Percentiles rank a stretch among this genome's conserved stretches.
Conservation (phyloP, 2,329 filamentous ascomycete species). For the Hypoxylon sp. region DNA sequence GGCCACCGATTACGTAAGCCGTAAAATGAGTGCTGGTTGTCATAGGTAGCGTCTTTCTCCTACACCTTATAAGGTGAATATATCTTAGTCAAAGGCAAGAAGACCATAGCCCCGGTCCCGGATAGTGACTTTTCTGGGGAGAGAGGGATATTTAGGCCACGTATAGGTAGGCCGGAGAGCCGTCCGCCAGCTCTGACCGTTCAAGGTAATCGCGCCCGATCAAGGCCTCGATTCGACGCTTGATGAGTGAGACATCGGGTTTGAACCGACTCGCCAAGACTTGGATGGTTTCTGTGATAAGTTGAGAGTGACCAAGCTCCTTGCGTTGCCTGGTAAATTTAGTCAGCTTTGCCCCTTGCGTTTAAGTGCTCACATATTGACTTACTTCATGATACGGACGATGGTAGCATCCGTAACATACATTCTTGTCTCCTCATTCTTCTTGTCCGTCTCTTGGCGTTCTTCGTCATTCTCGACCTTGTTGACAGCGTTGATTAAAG, state of each 20-base stretch:
- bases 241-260: conserved; percentile 82
- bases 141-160: conserved; percentile 66
- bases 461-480: conserved; percentile 84
- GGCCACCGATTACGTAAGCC: background rate
- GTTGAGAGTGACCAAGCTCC: conserved; percentile 76
- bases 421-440: conserved; percentile 79
- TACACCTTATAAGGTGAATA: background rate
- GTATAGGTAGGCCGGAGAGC: conserved; percentile 77
- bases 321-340: conserved; percentile 75
- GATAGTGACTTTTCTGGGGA: conserved; percentile 10
- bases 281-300: conserved; percentile 79
- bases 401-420: conserved; percentile 83
- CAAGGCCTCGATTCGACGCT: conserved; percentile 83
- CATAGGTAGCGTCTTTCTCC: background rate
- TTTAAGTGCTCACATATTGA: conserved; percentile 44
- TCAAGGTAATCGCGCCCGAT: conserved; percentile 85
- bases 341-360: conserved; percentile 50
- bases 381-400: conserved; percentile 89
- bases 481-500: conserved; percentile 83
- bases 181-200: conserved; percentile 80
- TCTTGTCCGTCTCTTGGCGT: conserved; percentile 79
- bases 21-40: background rate
- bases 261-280: conserved; percentile 79
- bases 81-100: conserved; percentile 3
- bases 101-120: background rate